Evolutionary conservation across 2,329 filamentous ascomycete genomes (phyloP).

Genomic region (Ceratocystis harringtonii): DNA sequence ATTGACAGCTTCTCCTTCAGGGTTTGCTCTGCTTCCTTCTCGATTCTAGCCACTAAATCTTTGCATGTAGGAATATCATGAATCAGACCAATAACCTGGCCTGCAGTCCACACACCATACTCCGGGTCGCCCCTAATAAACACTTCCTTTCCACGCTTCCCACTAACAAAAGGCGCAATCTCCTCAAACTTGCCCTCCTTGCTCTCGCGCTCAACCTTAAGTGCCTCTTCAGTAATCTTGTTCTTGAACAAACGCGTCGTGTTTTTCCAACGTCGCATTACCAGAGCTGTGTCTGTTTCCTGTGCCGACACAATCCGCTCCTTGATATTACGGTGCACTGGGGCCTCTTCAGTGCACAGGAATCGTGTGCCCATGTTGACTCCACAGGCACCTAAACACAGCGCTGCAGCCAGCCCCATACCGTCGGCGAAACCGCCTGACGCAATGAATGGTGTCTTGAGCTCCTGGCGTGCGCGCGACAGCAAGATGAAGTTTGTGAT

Average conservation of each 20-base stretch:
- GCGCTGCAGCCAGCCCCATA: constrained; percentile 76
- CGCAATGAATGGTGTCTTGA: constrained; percentile 83
- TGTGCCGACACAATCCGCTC: constrained; percentile 73
- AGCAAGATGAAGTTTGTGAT: constrained; percentile 86
- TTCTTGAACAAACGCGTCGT: constrained; percentile 81
- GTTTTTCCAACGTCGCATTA: constrained; percentile 84
- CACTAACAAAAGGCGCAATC: constrained; percentile 74
- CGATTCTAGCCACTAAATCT: constrained; percentile 54
- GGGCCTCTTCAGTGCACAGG: constrained; percentile 89
- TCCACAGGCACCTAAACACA: constrained; percentile 79
- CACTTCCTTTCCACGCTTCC: constrained; percentile 78
- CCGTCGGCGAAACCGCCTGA: constrained; percentile 93
- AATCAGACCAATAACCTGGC: constrained; percentile 83
- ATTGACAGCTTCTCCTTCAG: constrained; percentile 45
- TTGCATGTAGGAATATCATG: constrained; percentile 68
- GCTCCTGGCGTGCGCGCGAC: constrained; percentile 65
- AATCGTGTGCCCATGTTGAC: constrained; percentile 99
- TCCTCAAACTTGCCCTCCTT: constrained; percentile 77
- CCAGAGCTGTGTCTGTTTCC: constrained; percentile 80
- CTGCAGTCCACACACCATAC: constrained; percentile 90
- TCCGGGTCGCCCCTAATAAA: constrained; percentile 86
- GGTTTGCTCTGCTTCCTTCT: constrained; percentile 57
- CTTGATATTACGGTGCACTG: constrained; percentile 89
- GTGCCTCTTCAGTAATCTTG: constrained; percentile 66
- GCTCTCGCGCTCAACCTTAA: constrained; percentile 72